These are phyloP conservation scores for Talaromyces sp. DNA, from an alignment of 2,329 filamentous ascomycete species.

Conservation along the genomic window DNA sequence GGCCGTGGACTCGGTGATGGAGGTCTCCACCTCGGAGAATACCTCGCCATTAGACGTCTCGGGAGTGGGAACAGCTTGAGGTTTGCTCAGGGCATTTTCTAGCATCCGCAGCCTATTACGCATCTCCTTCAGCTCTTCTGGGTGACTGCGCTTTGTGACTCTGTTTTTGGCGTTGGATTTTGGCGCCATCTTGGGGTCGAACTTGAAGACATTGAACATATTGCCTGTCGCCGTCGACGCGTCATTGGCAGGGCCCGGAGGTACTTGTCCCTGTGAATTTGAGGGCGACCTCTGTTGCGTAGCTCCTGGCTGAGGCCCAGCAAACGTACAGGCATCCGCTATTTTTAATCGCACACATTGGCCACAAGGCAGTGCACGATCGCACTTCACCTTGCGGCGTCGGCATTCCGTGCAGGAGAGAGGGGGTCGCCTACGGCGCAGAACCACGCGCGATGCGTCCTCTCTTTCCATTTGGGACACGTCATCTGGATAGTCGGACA, in stretches of 20 bases:
- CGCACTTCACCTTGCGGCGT: slow-evolving; percentile 76
- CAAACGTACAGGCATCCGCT: slow-evolving; percentile 57
- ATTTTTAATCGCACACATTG: slow-evolving; percentile 60
- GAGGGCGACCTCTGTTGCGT: slow-evolving; percentile 20
- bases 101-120: slow-evolving; percentile 30
- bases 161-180: slow-evolving; percentile 20
- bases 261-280: slow-evolving; percentile 12
- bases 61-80: slow-evolving; percentile 26
- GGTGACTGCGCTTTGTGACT: slow-evolving; percentile 26
- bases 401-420: slow-evolving; percentile 70
- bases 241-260: background rate
- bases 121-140: slow-evolving; percentile 36
- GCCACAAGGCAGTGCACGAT: slow-evolving; percentile 70
- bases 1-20: slow-evolving; percentile 17
- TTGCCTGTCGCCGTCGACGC: slow-evolving; percentile 19
- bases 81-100: slow-evolving; percentile 30
- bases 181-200: slow-evolving; percentile 33
- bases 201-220: slow-evolving; percentile 40
- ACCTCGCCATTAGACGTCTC: slow-evolving; percentile 27
- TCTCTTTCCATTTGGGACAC: slow-evolving; percentile 10
- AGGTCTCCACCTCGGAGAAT: slow-evolving; percentile 13
- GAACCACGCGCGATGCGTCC: slow-evolving; percentile 23
- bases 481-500: slow-evolving; percentile 13
- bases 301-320: slow-evolving; percentile 26
- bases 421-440: slow-evolving; percentile 66